Evolutionary conservation across 345 rosid genomes (phyloP), one percentile per base, ranked within the genome.

Genomic region (Diplotaxis tenuifolia): DNA sequence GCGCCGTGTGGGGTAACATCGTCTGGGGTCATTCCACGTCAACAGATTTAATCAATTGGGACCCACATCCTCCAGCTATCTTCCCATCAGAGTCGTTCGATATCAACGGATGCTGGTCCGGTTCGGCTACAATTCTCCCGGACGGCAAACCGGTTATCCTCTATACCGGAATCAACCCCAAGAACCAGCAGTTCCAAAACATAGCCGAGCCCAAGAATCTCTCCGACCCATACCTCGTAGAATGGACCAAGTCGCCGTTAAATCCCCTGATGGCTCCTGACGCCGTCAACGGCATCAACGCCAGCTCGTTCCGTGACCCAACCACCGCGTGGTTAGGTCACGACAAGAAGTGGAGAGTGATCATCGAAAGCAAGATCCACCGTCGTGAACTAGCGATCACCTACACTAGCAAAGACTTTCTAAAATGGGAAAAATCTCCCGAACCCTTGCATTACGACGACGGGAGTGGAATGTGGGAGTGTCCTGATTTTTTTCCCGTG

Each of bases 1-100:
- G 85, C n/a, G 83, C 86, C 7, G 82, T 79, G 59, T 88, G 91
- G 96, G 91, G 88, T 29, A 83, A 86, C 81, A 86, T 85, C 0
- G 93, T 92, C 9, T 90, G 95, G 96, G 98, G 83, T 49, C 98
- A 92, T 61, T 87, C 98, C 5, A 88, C 93, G 36, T 93, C 96
- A 12, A 79, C 62, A 20, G 93, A 92, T 34, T 85, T 89, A 16
- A 74, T 90, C 2, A 86, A 87, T 71, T 92, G 96, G 95, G 67
- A 36, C 47, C 86, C 92, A 27, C 95, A 83, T n/a, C 65, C 67
- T 21, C 75, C 62, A 0, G 92, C 90, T 49, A 82, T 90, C 74
- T 79, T 58, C 50, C 92, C 90, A 42, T 85, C 96, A 12, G 72
- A 82, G 29, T 80, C 71, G 0, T 78, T 64, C 11, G 96, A 93